Evolutionary conservation across 2,329 filamentous ascomycete species (phyloP).

Genomic region (Alternaria sp.): DNA sequence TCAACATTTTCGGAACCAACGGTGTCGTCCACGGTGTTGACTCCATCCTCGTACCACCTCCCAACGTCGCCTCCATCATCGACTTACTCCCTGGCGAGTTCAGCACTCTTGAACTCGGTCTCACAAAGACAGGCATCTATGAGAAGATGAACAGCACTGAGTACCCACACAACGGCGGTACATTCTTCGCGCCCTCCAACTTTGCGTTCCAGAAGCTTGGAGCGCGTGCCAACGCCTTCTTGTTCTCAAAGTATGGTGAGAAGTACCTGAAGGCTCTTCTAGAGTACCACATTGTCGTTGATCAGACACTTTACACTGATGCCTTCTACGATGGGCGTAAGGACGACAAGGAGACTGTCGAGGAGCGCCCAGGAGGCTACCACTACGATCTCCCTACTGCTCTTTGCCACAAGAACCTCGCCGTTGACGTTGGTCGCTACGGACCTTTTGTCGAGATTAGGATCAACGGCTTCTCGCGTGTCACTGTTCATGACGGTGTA

Average conservation of each 20-base stretch:
- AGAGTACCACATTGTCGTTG: conserved; percentile 78
- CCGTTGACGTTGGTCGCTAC: conserved; percentile 74
- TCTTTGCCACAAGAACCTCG: conserved; percentile 70
- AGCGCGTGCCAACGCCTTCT: conserved; percentile 76
- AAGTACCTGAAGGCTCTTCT: conserved; percentile 81
- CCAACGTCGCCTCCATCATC: conserved; percentile 70
- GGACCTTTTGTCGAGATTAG: conserved; percentile 75
- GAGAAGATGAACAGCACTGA: conserved; percentile 63
- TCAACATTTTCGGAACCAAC: conserved; percentile 78
- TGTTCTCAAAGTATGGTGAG: conserved; percentile 78
- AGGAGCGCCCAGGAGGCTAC: conserved; percentile 56
- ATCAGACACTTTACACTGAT: conserved; percentile 83
- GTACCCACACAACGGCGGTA: conserved; percentile 67
- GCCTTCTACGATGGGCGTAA: conserved; percentile 69
- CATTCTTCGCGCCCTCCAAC: conserved; percentile 84
- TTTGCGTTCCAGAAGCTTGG: conserved; percentile 80
- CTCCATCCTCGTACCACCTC: conserved; percentile 78
- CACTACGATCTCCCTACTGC: conserved; percentile 78
- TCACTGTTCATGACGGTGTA: conserved; percentile 73
- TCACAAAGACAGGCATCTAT: conserved; percentile 76
- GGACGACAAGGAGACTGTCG: conserved; percentile 29
- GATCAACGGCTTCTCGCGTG: conserved; percentile 75
- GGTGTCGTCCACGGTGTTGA: conserved; percentile 83
- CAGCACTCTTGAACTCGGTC: conserved; percentile 78
- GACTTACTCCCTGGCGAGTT: conserved; percentile 72